phyloP scores from a whole-genome alignment of 139 green algal genomes.

The Auxenochlorella pyrenoidosa region DNA sequence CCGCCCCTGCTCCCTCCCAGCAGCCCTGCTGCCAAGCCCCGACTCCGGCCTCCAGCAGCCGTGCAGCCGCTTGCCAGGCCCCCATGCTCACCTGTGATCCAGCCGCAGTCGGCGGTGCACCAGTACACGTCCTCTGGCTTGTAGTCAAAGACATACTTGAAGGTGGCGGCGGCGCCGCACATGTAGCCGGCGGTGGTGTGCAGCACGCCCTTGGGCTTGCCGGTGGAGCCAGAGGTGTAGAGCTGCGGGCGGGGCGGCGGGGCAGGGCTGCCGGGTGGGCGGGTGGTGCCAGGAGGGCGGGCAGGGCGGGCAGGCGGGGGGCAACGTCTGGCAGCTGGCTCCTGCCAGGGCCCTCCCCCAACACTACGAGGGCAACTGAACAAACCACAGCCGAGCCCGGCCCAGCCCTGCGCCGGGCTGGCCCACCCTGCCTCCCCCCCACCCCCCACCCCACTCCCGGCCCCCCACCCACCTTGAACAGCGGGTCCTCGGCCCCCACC shows the following conservation, averaged over 20 bases:
- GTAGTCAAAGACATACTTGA: slow-evolving; percentile 79
- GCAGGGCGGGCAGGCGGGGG: not conserved
- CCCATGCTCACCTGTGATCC: slow-evolving; percentile 87
- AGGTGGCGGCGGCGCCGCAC: slow-evolving; percentile 77
- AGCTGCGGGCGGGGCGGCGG: slow-evolving; percentile 65
- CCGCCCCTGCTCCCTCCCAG: not conserved
- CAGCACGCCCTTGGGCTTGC: slow-evolving; percentile 96
- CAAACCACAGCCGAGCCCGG: too few relatives aligned
- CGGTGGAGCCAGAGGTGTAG: slow-evolving; percentile 95
- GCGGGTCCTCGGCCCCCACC: slow-evolving; percentile 90
- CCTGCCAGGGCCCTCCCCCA: too few relatives aligned
- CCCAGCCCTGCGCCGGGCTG: too few relatives aligned
- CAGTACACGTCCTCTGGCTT: slow-evolving; percentile 90
- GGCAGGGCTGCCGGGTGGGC: not conserved
- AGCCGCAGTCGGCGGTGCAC: slow-evolving; percentile 98
- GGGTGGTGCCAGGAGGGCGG: not conserved
- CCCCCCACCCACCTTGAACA: slow-evolving; percentile 87
- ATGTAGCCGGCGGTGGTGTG: slow-evolving; percentile 94
- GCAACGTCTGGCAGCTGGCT: too few relatives aligned
- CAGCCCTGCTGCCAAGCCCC: not conserved
- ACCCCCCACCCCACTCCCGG: not conserved
- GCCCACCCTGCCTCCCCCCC: not conserved
- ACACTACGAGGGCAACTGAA: too few relatives aligned
- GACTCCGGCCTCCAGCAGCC: too few relatives aligned
- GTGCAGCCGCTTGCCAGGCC: too few relatives aligned